A percentile compares a stretch with the other conserved stretches of the same genome.
These are phyloP conservation scores for Coemansia sp. DNA, from an alignment of 192 early-diverging fungal species.

Conservation along the genomic window DNA sequence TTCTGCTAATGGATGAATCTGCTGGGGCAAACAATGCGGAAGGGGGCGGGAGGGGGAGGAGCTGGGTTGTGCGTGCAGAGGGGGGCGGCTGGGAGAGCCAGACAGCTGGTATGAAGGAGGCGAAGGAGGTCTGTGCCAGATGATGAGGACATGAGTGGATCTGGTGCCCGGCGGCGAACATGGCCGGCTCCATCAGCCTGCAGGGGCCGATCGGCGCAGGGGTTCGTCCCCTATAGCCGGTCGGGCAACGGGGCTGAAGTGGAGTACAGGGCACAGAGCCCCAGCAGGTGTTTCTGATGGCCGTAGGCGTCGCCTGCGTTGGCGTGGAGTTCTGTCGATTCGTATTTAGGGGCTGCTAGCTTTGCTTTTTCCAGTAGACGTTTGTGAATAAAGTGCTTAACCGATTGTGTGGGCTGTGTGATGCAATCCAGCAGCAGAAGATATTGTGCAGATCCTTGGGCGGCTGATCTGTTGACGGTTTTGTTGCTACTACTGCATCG, in stretches of 20 bases:
- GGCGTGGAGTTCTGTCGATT: too few species aligned
- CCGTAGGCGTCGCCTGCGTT: neutral
- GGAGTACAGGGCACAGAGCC: neutral
- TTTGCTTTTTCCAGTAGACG: neutral
- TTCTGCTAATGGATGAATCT: neutral
- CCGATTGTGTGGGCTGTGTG: too few species aligned
- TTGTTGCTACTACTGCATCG: neutral
- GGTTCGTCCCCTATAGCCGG: neutral
- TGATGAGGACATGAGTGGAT: conserved; percentile 6
- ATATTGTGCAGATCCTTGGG: conserved; percentile 11
- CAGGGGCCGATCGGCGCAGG: neutral
- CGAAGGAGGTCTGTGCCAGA: neutral
- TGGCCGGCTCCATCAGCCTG: neutral
- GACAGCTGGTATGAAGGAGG: neutral
- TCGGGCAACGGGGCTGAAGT: neutral
- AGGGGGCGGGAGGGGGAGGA: neutral
- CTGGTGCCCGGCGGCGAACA: neutral
- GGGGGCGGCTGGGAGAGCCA: neutral
- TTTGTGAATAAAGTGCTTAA: neutral
- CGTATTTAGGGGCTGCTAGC: neutral
- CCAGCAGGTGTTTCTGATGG: conserved; percentile 3
- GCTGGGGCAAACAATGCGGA: neutral
- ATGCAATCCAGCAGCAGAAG: neutral
- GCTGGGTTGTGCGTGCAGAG: neutral
- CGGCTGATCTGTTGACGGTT: conserved; percentile 5